These are phyloP conservation scores for Anisodus tanguticus DNA, from an alignment of 257 asterid genomes.

Conservation along the genomic window DNA sequence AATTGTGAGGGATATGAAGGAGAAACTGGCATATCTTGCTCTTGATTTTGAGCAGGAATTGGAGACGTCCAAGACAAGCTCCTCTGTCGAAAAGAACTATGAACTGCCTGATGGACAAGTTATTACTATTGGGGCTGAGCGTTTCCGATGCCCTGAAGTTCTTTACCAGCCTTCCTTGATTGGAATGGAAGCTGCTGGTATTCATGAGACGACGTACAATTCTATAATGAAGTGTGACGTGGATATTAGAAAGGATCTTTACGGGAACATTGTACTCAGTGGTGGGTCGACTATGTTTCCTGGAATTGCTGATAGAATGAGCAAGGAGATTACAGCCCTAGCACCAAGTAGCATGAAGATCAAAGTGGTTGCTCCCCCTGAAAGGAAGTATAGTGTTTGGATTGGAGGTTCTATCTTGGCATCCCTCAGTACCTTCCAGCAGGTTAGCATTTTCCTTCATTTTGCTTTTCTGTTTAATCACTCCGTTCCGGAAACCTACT, in stretches of 20 bases:
- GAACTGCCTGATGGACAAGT: conserved; percentile 33
- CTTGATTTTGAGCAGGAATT: conserved; percentile 40
- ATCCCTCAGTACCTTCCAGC: conserved; percentile 21
- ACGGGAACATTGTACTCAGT: conserved; percentile 23
- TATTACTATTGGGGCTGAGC: conserved; percentile 33
- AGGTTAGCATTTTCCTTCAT: not conserved
- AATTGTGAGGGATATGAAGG: conserved; percentile 41
- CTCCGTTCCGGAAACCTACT: not conserved
- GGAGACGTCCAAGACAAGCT: conserved; percentile 33
- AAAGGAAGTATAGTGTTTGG: conserved; percentile 25
- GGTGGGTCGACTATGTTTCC: conserved; percentile 11
- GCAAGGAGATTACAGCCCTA: conserved; percentile 4
- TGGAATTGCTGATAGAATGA: conserved; percentile 25
- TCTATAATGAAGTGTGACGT: conserved; percentile 34
- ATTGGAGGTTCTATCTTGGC: conserved; percentile 29
- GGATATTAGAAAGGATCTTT: conserved; percentile 17
- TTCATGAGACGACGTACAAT: conserved; percentile 32
- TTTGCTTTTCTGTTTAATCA: not conserved
- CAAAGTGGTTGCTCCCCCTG: conserved; percentile 26
- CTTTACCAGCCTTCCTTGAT: conserved; percentile 34
- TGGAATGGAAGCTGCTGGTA: conserved; percentile 37
- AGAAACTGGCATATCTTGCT: conserved; percentile 38
- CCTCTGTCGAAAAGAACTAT: conserved; percentile 29
- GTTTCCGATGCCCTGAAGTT: conserved; percentile 34
- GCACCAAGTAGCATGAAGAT: conserved; percentile 29